phyloP scores from a whole-genome alignment of 2,329 filamentous ascomycete species.

The Fusarium odoratissimum region DNA sequence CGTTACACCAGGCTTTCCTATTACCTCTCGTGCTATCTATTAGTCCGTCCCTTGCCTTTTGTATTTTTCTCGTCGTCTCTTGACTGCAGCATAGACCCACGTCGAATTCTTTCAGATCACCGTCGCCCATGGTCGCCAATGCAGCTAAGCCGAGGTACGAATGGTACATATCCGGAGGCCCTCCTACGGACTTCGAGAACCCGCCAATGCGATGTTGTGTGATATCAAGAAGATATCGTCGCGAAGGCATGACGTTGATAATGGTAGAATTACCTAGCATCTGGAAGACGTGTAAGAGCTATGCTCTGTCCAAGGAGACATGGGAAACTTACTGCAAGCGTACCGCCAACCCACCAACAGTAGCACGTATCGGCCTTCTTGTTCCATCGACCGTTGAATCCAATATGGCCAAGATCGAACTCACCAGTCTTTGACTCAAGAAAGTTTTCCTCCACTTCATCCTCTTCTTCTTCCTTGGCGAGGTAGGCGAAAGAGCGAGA shows the following conservation, averaged over 20 bases:
- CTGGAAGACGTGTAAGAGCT: constrained; percentile 49
- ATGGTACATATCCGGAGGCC: constrained; percentile 84
- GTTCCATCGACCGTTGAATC: constrained; percentile 91
- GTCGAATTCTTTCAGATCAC: constrained; percentile 77
- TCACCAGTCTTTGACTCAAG: constrained; percentile 51
- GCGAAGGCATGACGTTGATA: constrained; percentile 69
- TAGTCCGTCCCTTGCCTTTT: constrained; percentile 57
- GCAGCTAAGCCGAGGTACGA: constrained; percentile 88
- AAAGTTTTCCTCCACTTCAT: constrained; percentile 57
- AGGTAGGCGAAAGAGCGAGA: constrained; percentile 72
- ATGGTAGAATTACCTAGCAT: constrained; percentile 69
- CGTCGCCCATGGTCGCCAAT: constrained; percentile 78
- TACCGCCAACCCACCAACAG: constrained; percentile 87
- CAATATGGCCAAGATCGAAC: constrained; percentile 63
- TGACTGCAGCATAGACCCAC: constrained; percentile 79
- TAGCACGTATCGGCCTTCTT: constrained; percentile 97
- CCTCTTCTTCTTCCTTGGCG: constrained; percentile 59
- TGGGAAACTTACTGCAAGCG: constrained; percentile 57
- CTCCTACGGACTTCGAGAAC: constrained; percentile 78
- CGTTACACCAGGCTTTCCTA: constrained; percentile 29
- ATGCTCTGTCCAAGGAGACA: background rate
- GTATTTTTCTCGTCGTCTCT: constrained; percentile 64
- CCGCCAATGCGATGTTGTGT: constrained; percentile 89
- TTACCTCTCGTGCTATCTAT: constrained; percentile 32
- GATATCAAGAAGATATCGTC: constrained; percentile 84